Conservation (phyloP, 2,329 filamentous ascomycete genomes). For the Eutypa lata region DNA sequence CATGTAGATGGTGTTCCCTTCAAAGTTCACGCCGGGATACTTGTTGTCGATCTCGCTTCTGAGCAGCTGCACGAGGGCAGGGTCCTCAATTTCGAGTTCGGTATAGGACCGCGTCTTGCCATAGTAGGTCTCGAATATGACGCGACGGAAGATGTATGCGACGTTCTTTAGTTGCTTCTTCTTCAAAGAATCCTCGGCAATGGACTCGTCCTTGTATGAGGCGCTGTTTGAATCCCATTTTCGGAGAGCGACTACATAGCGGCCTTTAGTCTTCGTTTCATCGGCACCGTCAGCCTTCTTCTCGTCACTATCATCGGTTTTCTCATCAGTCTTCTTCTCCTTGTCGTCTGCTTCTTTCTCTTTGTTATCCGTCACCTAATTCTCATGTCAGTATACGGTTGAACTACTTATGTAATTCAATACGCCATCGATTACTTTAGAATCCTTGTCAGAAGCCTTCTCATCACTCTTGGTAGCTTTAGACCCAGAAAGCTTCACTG, state of each 20-base stretch:
- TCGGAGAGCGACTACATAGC: slow-evolving; percentile 8
- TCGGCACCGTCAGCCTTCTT: background rate
- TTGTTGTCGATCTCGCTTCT: slow-evolving; percentile 8
- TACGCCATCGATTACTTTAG: no score
- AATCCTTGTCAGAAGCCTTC: background rate
- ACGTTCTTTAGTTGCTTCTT: slow-evolving; percentile 5
- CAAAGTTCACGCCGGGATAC: slow-evolving; percentile 12
- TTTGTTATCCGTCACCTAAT: background rate
- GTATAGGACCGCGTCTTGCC: slow-evolving; percentile 7
- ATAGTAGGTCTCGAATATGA: slow-evolving; percentile 4
- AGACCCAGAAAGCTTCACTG: background rate
- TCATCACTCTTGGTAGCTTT: background rate
- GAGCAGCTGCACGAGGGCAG: slow-evolving; percentile 6
- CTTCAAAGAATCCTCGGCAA: slow-evolving; percentile 3
- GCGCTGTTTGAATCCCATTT: slow-evolving; percentile 10
- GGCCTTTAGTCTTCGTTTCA: slow-evolving; percentile 1
- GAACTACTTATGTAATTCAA: no score
- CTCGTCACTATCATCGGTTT: background rate
- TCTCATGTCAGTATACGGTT: no score
- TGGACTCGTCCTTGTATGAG: slow-evolving; percentile 7
- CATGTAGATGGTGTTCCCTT: slow-evolving; percentile 9
- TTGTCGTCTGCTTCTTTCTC: background rate
- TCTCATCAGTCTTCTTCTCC: background rate
- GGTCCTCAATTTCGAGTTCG: slow-evolving; percentile 11
- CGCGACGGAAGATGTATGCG: slow-evolving; percentile 11